Evolutionary conservation across 441 rosid species (phyloP).

Genomic region (Theobroma grandiflorum): DNA sequence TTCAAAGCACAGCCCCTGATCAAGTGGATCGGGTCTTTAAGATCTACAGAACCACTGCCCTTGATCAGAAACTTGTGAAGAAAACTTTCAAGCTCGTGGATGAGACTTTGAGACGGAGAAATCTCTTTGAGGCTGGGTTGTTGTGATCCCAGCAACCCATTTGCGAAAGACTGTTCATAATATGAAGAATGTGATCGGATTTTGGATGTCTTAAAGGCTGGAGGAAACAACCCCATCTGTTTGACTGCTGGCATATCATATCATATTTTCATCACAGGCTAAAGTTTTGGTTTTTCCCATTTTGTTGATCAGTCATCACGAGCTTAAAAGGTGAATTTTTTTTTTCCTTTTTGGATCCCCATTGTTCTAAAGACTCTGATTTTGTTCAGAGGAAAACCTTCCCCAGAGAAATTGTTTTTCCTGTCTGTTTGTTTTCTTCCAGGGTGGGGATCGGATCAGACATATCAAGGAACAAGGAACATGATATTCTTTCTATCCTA

Average conservation of each 20-base stretch:
- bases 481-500: constrained; percentile 26
- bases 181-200: constrained; percentile 34
- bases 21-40: constrained; percentile 93
- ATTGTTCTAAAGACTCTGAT: constrained; percentile 32
- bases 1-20: constrained; percentile 85
- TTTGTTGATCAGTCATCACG: constrained; percentile 23
- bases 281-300: constrained; percentile 34
- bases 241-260: constrained; percentile 19
- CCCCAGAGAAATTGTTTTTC: constrained; percentile 16
- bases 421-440: constrained; percentile 11
- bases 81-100: constrained; percentile 99
- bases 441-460: constrained; percentile 26
- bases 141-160: constrained; percentile 49
- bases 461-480: constrained; percentile 28
- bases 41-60: constrained; percentile 92
- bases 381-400: constrained; percentile 24
- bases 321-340: constrained; percentile 15
- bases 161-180: constrained; percentile 41
- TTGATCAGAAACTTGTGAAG: constrained; percentile 97
- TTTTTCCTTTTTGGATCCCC: neutral
- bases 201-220: constrained; percentile 27
- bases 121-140: constrained; percentile 93
- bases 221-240: constrained; percentile 30
- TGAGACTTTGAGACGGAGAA: constrained; percentile 91
- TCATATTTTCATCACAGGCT: constrained; percentile 33